Evolutionary conservation across 352 stramenopile genomes (phyloP).

Genomic region (Phytophthora aleatoria): DNA sequence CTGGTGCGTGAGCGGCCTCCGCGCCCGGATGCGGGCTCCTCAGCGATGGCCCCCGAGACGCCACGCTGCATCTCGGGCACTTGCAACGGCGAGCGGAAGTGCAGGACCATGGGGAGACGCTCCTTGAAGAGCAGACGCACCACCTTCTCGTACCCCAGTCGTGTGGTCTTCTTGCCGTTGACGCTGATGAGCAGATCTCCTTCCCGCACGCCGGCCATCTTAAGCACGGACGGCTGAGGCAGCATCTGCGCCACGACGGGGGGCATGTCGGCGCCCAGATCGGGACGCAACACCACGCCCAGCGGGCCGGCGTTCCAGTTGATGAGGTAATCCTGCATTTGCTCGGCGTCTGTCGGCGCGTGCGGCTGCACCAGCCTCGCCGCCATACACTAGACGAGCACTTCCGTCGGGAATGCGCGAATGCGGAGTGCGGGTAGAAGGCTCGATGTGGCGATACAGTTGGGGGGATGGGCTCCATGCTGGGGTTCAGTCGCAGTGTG

Average conservation of each 20-base stretch:
- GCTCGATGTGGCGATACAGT: neutral
- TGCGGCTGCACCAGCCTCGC: conserved; percentile 15
- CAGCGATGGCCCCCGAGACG: conserved; percentile 17
- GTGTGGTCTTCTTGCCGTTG: conserved; percentile 78
- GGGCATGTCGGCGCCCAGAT: conserved; percentile 75
- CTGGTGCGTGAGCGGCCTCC: conserved; percentile 14
- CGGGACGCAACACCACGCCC: conserved; percentile 73
- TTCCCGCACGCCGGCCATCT: conserved; percentile 64
- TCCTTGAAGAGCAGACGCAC: conserved; percentile 83
- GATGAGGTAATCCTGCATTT: conserved; percentile 80
- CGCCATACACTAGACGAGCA: conserved; percentile 5
- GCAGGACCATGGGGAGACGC: conserved; percentile 69
- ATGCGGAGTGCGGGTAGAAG: conserved; percentile 6
- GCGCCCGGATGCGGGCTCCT: conserved; percentile 13
- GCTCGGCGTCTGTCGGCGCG: conserved; percentile 10
- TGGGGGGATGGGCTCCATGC: neutral
- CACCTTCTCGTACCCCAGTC: conserved; percentile 79
- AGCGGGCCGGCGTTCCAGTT: conserved; percentile 84
- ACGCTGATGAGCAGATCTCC: conserved; percentile 81
- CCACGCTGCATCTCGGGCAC: conserved; percentile 20
- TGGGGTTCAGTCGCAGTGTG: neutral
- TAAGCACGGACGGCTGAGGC: conserved; percentile 72
- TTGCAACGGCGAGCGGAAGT: conserved; percentile 67
- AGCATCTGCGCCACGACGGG: conserved; percentile 77
- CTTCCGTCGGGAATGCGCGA: conserved; percentile 3